A percentile compares a stretch with the other conserved stretches of the same genome.
Conservation (phyloP, 352 stramenopile species). For the Phytophthora multivora region DNA sequence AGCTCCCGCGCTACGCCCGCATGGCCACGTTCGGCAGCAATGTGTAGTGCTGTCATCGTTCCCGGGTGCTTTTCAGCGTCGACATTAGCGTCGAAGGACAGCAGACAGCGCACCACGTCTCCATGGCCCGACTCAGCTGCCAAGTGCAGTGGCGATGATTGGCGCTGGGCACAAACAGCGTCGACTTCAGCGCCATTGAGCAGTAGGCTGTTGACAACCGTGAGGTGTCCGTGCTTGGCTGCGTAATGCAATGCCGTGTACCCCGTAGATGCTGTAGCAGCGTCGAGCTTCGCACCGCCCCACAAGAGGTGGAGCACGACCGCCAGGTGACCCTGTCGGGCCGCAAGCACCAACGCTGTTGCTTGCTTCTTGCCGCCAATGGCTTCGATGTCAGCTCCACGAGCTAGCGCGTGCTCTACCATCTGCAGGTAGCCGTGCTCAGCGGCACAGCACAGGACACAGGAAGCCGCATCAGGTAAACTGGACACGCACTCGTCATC, state of each 20-base stretch:
- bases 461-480: slow-evolving; percentile 42
- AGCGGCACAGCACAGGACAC: slow-evolving; percentile 47
- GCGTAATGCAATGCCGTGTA: slow-evolving; percentile 62
- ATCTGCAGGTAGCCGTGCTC: slow-evolving; percentile 60
- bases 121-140: slow-evolving; percentile 53
- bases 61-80: slow-evolving; percentile 43
- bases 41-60: slow-evolving; percentile 62
- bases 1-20: slow-evolving; percentile 45
- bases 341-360: slow-evolving; percentile 53
- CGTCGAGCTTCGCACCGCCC: slow-evolving; percentile 48
- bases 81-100: slow-evolving; percentile 58
- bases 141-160: slow-evolving; percentile 51
- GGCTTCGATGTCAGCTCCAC: slow-evolving; percentile 44
- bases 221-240: slow-evolving; percentile 55
- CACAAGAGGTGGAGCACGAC: slow-evolving; percentile 59
- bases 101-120: slow-evolving; percentile 55
- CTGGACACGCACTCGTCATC: slow-evolving; percentile 39
- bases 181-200: slow-evolving; percentile 59
- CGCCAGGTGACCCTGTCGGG: slow-evolving; percentile 48
- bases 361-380: slow-evolving; percentile 38
- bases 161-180: slow-evolving; percentile 39
- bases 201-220: slow-evolving; percentile 59
- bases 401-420: slow-evolving; percentile 51
- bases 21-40: slow-evolving; percentile 57
- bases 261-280: slow-evolving; percentile 38